phyloP scores from a whole-genome alignment of 2,329 filamentous ascomycete genomes.

The Xylariaceae sp. region DNA sequence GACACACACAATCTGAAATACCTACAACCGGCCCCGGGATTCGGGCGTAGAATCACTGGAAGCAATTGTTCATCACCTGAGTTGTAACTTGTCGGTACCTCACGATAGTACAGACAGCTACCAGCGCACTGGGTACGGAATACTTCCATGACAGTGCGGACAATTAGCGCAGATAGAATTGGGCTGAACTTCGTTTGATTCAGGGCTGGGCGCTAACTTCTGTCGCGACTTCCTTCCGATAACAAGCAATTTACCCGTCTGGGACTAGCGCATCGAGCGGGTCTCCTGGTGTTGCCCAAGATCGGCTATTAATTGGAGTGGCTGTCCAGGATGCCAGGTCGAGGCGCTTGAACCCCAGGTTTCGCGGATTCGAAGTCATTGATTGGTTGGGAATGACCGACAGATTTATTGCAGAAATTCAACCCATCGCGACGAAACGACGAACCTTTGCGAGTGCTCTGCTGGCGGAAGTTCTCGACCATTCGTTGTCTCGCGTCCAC shows the following conservation, averaged over 20 bases:
- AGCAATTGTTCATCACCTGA: too few relatives aligned
- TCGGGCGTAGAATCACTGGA: too few relatives aligned
- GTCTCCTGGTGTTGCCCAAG: not conserved
- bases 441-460: not conserved
- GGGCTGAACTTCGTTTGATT: not conserved
- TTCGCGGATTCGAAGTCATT: constrained; percentile 19
- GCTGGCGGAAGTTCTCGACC: not conserved
- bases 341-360: constrained; percentile 25
- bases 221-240: not conserved
- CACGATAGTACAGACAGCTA: too few relatives aligned
- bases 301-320: constrained; percentile 6
- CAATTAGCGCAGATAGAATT: not conserved
- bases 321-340: constrained; percentile 22
- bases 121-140: too few relatives aligned
- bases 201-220: not conserved
- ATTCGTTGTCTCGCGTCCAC: not conserved
- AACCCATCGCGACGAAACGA: not conserved
- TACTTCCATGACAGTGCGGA: too few relatives aligned
- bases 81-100: too few relatives aligned
- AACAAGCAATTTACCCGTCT: not conserved
- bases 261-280: not conserved
- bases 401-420: constrained; percentile 9
- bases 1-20: too few relatives aligned
- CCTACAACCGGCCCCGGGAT: too few relatives aligned
- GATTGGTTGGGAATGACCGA: constrained; percentile 25